phyloP scores from a whole-genome alignment of 176 grass and related monocot species.

The Hordeum vulgare region MorexV3_pseudomolecules_assembly NC_058524.1:49048480-49048979 shows the following conservation, averaged over 20 bases:
- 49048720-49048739: not conserved
- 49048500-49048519: slow-evolving; percentile 44
- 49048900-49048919: not conserved
- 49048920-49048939: not conserved
- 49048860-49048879: not conserved
- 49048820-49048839: not conserved
- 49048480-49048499: slow-evolving; percentile 65
- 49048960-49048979: too few species aligned
- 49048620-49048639: slow-evolving; percentile 25
- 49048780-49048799: not conserved
- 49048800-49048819: not conserved
- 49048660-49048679: not conserved
- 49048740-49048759: not conserved
- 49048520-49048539: slow-evolving; percentile 32
- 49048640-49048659: slow-evolving; percentile 8
- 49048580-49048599: not conserved
- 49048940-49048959: too few species aligned
- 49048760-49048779: not conserved
- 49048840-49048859: not conserved
- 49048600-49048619: not conserved
- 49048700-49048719: not conserved
- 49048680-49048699: not conserved
- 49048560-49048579: not conserved
- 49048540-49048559: not conserved
- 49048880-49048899: not conserved